Base-by-base conservation (phyloP, 345 rosid species). In the Psidium friedrichsthalianum region DNA sequence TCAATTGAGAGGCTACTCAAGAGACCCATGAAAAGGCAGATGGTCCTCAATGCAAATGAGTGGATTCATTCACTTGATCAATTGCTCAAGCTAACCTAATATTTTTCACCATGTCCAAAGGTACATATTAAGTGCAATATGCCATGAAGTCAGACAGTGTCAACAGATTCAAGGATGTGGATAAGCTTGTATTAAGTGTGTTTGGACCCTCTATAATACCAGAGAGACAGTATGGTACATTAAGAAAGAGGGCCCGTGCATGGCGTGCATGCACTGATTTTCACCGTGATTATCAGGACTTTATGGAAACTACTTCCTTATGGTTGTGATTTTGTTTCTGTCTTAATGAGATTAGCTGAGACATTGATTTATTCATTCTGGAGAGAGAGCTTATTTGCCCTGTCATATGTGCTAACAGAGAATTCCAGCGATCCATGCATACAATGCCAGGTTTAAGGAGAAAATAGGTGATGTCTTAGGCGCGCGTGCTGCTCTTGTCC, bases 371-470 rank as follows among this genome's bases (percentile, higher is more conserved):
- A 32, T 36, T 69, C 78, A 69, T 69, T 69, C 47, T 36, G 47
- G 47, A 36, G 80, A 36, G 78, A 64, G 47, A 69, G 80, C 80
- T 69, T 36, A 69, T 69, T 36, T 69, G 6, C 80, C 24, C 47
- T 36, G 13, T 69, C 80, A 82, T 90, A 80, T 90, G 85, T 74
- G 59, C 44, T 87, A 89, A 94, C 95, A 96, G 99, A 88, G 88
- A 85, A 85, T 86, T 76, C 92, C 98, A 25, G 91, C 74, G 82
- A 88, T 95, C 86, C 96, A 95, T 93, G 87, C 92, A 84, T 94
- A 89, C 90, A 90, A 85, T 88, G 97, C 98, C 89, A 89, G 95
- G 88, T 96, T 88, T 91, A 95, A 95, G 88, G 98, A 96, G 91
- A 92, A 91, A 56, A 86, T 88, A 84, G 92, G 94, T 84, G 95